Base-by-base conservation (phyloP, 1,284 basidiomycete species). In the Moesziomyces parantarcticus region DNA sequence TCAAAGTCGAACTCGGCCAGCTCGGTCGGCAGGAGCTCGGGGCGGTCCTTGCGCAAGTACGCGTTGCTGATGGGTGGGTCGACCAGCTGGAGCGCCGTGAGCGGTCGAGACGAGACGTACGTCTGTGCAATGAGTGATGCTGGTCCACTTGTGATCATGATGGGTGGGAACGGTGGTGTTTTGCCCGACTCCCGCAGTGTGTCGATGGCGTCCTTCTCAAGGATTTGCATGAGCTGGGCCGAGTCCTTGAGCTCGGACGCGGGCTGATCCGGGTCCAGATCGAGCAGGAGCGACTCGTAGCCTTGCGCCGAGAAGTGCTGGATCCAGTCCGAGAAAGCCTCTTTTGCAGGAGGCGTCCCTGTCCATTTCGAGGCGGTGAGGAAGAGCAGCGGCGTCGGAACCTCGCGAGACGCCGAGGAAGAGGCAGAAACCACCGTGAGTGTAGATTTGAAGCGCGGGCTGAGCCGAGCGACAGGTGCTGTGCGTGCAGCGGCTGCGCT, bases 311-410 rank as follows among this genome's bases (percentile, higher is more conserved):
- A 51, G 14, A 77, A 72, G 49, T 67, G 65, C 10, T 47, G 10
- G 26, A 80, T 56, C 57, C 48, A 56, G 34, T 46, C 22, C 10
- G 58, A 25, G 20, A 68, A 76, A 1, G 60, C 65, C 58, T 63
- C 47, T 3, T 47, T 20, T 3, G 74, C 74, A 5, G 64, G 49
- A 4, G 54, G 20, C 1, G 53, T 61, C 1, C 58, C 61, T 8
- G 76, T 70, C 78, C 78, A 80, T 40, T 58, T 57, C 1, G 76
- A 72, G 23, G 78, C 68, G 6, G 78, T 70, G 51, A 81, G 61
- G 34, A 81, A 77, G 51, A 81, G 57, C 13, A 81, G 57, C 13
- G 79, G 79, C 45, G 78, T 81, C 20, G 79, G 79, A 26, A 79
- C 79, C 54, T 81, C 77, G 32, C 79, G 57, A 10, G 41, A 1